Evolutionary conservation across 1,139 yeast genomes (phyloP), one percentile per base, ranked within the genome.

Genomic region (Maudiozyma humilis): DNA sequence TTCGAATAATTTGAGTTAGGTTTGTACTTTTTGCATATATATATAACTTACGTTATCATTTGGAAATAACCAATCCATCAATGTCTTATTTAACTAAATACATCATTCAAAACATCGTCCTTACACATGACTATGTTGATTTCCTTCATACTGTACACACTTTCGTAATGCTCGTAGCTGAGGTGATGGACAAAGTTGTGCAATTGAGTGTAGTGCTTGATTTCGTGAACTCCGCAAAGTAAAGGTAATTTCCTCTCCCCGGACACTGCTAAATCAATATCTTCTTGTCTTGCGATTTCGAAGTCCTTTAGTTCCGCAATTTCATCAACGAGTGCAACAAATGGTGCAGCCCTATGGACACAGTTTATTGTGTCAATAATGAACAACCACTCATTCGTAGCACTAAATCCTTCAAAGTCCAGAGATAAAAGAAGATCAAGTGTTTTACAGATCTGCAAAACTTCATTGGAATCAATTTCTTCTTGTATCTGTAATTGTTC

Each of bases 311-410:
- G 64, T 19, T 60, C 57, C 2, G 78, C 65, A 10, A 79, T 71
- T 50, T 67, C 68, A 52, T 78, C 84, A 31, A 75, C 64, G 17
- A 76, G 53, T 0, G 81, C 66, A 41, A 69, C 59, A 41, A 47
- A 60, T 10, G 62, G 55, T 32, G 60, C 59, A 13, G 38, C 68
- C 51, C 48, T 72, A 52, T 72, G 73, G 29, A 78, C 71, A 8
- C 85, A 79, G 51, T 82, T 88, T 32, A 82, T 73, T 19, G 76
- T 79, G 52, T 83, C 85, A 30, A 82, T 73, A 13, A 89, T 75
- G 61, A 87, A 91, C 1, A 89, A 68, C 97, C 97, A 91, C 55
- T 86, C 91, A 52, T 76, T 67, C 3, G 63, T 72, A 52, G 83
- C 64, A 55, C 80, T 82, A 63, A 91, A 89, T 44, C 87, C 95